Evolutionary conservation across 306 rosid genomes (phyloP).

Genomic region (Acacia melanoxylon): DNA sequence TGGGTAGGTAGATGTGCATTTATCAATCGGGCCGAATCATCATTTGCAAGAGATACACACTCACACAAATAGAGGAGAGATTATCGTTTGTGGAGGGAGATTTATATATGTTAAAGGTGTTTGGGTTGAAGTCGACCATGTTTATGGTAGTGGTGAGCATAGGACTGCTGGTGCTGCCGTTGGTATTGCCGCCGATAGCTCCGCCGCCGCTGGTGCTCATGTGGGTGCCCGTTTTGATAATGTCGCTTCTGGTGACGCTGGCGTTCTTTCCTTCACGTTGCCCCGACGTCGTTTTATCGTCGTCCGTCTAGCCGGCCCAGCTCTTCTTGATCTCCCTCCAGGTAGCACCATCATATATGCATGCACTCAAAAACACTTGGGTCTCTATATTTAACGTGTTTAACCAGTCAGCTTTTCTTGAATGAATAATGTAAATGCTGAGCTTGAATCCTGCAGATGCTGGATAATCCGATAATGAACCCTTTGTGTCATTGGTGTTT

Average conservation of each 20-base stretch:
- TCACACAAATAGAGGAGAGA: not conserved
- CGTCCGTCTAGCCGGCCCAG: not conserved
- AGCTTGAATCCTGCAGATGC: not conserved
- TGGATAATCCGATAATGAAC: too few species aligned
- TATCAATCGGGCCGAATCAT: not conserved
- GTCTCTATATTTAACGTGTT: not conserved
- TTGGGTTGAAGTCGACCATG: not conserved
- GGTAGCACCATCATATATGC: not conserved
- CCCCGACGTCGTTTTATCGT: not conserved
- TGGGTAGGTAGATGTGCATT: not conserved
- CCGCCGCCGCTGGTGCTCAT: constrained; percentile 19
- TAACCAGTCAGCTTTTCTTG: not conserved
- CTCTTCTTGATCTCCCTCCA: not conserved
- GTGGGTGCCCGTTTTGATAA: constrained; percentile 25
- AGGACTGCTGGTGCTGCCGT: constrained; percentile 16
- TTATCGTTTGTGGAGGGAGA: not conserved
- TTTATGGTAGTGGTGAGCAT: not conserved
- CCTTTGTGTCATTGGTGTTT: not conserved
- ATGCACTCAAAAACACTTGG: not conserved
- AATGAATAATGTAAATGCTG: not conserved
- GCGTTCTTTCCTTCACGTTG: constrained; percentile 10
- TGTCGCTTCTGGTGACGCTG: constrained; percentile 18
- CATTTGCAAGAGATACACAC: not conserved
- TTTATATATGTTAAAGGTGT: not conserved
- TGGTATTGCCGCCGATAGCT: constrained; percentile 22